A percentile compares a stretch with the other conserved stretches of the same genome.
Evolutionary conservation across 78 protist species (phyloP).

Genomic region (Dictyostelium capitatum): DNA sequence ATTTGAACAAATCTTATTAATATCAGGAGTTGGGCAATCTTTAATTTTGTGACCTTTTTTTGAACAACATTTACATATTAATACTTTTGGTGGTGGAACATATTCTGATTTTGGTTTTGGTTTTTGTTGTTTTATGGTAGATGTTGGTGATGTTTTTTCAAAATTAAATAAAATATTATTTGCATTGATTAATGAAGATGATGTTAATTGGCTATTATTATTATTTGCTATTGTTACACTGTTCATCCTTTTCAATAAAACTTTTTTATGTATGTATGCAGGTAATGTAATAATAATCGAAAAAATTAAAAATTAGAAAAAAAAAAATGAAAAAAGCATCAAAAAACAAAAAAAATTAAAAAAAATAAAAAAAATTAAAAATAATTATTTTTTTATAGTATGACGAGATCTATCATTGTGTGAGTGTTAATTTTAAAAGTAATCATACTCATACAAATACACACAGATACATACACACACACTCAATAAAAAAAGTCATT

Average conservation of each 20-base stretch:
- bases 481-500: too few species aligned
- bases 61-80: constrained; percentile 18
- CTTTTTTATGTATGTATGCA: too few species aligned
- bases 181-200: constrained; percentile 14
- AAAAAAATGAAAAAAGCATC: background rate
- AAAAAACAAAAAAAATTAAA: background rate
- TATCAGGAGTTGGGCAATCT: constrained; percentile 56
- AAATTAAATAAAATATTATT: constrained; percentile 41
- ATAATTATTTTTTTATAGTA: too few species aligned
- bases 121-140: background rate
- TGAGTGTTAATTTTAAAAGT: too few species aligned
- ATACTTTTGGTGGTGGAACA: background rate
- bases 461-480: too few species aligned
- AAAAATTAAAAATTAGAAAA: background rate
- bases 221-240: background rate
- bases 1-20: constrained; percentile 39
- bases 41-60: constrained; percentile 37
- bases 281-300: too few species aligned
- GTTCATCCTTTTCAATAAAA: background rate
- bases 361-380: too few species aligned
- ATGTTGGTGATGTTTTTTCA: background rate
- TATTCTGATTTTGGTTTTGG: constrained; percentile 6
- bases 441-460: too few species aligned
- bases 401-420: too few species aligned
- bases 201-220: constrained; percentile 20